Conservation (phyloP, 2,329 filamentous ascomycete species). For the Paracoccidioides lutzii region DNA sequence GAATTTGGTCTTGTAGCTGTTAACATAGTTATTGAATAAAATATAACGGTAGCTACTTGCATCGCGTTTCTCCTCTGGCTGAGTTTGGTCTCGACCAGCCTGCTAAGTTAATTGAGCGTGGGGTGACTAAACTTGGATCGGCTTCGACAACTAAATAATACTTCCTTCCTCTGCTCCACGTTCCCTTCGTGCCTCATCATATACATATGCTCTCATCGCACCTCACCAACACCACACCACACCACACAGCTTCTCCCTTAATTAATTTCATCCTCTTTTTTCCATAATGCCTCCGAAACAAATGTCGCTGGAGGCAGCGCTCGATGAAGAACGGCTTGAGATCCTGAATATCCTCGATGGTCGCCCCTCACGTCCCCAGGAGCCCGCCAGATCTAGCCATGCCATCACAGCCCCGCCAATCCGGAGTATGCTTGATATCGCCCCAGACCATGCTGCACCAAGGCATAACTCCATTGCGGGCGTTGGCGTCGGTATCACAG, state of each 20-base stretch:
- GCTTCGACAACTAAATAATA: no score
- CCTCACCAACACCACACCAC: background rate
- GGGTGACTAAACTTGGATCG: no score
- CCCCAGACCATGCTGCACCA: constrained; percentile 26
- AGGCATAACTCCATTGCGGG: constrained; percentile 30
- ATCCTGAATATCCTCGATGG: constrained; percentile 57
- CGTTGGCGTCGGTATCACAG: constrained; percentile 23
- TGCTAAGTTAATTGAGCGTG: no score
- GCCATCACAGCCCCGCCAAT: constrained; percentile 51
- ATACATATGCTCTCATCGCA: background rate
- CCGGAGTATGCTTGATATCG: constrained; percentile 54
- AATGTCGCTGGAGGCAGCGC: constrained; percentile 64
- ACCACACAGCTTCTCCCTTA: background rate
- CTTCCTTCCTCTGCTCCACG: no score
- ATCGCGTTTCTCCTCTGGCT: no score
- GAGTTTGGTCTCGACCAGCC: no score
- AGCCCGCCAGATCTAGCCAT: constrained; percentile 41
- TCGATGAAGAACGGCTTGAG: constrained; percentile 65
- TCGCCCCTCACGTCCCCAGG: constrained; percentile 17
- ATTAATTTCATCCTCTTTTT: background rate
- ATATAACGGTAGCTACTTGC: no score
- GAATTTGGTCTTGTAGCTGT: background rate
- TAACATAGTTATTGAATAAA: background rate
- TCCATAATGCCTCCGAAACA: constrained; percentile 15
- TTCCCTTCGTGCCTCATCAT: no score